phyloP scores from a whole-genome alignment of 768 basidiomycete genomes.

The Collybiopsis luxurians region DNA sequence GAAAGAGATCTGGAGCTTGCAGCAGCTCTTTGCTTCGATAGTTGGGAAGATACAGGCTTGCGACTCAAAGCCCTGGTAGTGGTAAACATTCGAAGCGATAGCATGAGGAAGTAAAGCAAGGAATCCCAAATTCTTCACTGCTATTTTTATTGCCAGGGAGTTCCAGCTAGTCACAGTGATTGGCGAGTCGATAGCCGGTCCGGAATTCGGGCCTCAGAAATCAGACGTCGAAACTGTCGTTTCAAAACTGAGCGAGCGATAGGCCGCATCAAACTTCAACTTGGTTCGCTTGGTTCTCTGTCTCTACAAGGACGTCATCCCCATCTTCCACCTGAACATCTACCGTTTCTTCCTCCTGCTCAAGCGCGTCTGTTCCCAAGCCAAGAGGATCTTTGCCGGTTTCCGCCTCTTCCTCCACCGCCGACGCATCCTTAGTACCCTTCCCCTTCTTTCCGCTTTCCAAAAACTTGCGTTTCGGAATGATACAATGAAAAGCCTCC shows the following conservation, averaged over 20 bases:
- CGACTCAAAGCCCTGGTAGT: too few species aligned
- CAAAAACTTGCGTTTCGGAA: slow-evolving; percentile 89
- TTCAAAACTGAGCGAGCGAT: too few species aligned
- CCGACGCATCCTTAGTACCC: slow-evolving; percentile 8
- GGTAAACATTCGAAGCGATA: not conserved
- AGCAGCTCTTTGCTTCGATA: not conserved
- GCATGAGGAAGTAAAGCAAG: not conserved
- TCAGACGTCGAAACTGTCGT: not conserved
- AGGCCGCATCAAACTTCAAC: too few species aligned
- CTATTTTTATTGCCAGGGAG: too few species aligned
- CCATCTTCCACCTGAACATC: not conserved
- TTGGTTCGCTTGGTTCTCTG: not conserved
- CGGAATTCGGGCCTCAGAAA: not conserved
- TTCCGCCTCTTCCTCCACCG: slow-evolving; percentile 5
- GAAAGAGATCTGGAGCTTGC: not conserved
- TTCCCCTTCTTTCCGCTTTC: slow-evolving; percentile 30
- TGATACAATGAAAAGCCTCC: slow-evolving; percentile 80
- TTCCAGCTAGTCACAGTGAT: too few species aligned
- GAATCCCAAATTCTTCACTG: not conserved
- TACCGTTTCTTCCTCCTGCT: slow-evolving; percentile 17
- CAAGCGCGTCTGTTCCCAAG: slow-evolving; percentile 14
- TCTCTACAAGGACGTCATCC: not conserved
- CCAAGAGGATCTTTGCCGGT: slow-evolving; percentile 9
- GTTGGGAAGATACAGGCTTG: too few species aligned
- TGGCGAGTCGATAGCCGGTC: too few species aligned